Conservation (phyloP, 2,329 filamentous ascomycete species). For the Ophiostoma fasciatum region DNA sequence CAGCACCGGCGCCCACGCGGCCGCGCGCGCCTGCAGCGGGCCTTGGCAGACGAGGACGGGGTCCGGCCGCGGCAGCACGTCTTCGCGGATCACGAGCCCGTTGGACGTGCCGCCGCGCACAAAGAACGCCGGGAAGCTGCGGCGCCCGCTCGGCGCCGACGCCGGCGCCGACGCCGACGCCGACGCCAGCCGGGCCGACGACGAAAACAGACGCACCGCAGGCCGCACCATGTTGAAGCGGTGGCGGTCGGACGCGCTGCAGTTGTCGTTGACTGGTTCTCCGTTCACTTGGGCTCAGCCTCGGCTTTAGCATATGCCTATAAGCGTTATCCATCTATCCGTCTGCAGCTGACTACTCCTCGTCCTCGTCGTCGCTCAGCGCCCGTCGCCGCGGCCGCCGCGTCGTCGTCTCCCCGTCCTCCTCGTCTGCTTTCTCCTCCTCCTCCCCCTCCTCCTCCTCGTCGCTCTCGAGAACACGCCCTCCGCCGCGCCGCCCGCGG, state of each 20-base stretch:
- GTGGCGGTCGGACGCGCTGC: too few species aligned
- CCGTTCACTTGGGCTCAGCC: background rate
- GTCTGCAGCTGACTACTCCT: constrained; percentile 6
- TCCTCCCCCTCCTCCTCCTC: constrained; percentile 14
- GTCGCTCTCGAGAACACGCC: constrained; percentile 17
- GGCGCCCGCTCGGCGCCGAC: constrained; percentile 1
- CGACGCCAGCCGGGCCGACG: background rate
- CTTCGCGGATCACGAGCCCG: constrained; percentile 15
- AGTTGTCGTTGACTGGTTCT: too few species aligned
- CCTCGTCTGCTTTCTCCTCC: background rate
- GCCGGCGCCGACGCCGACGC: background rate
- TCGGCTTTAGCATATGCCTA: too few species aligned
- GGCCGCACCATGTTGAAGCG: too few species aligned
- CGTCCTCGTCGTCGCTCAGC: constrained; percentile 3
- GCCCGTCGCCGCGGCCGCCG: background rate
- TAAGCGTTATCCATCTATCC: too few species aligned
- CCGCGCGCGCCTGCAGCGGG: constrained; percentile 2
- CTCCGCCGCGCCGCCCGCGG: constrained; percentile 7
- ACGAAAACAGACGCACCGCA: background rate
- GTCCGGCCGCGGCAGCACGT: constrained; percentile 11
- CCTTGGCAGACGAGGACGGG: background rate
- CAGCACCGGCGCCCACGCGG: constrained; percentile 14
- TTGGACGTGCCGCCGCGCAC: constrained; percentile 20
- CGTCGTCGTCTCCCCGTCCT: background rate
- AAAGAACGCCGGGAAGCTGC: constrained; percentile 16